A percentile compares a stretch with the other conserved stretches of the same genome.
Evolutionary conservation across 306 rosid genomes (phyloP).

Genomic region (Lablab purpureus): DNA sequence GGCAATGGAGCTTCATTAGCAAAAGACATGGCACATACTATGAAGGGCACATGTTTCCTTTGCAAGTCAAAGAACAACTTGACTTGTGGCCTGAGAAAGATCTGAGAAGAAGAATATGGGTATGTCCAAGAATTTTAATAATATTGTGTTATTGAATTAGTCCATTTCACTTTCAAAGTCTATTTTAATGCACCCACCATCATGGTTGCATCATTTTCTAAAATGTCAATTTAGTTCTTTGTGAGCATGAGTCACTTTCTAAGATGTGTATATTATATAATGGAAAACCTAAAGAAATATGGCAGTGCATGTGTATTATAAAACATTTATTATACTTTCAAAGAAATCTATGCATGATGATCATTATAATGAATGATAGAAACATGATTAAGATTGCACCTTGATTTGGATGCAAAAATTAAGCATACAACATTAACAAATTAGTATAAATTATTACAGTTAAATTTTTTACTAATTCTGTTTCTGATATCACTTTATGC

Average conservation of each 20-base stretch:
- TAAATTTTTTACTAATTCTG: not conserved
- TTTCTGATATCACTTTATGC: not conserved
- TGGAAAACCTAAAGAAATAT: no score
- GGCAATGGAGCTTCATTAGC: slow-evolving; percentile 93
- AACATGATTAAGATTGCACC: not conserved
- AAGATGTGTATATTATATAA: no score
- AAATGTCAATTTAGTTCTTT: not conserved
- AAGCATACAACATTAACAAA: not conserved
- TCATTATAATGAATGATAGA: no score
- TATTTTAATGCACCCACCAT: no score
- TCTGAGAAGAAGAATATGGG: slow-evolving; percentile 82
- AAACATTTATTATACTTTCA: not conserved
- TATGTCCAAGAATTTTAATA: slow-evolving; percentile 39
- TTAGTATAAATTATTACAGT: not conserved
- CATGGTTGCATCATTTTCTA: not conserved
- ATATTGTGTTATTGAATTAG: not conserved
- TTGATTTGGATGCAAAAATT: not conserved
- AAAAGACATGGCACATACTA: slow-evolving; percentile 80
- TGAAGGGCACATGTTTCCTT: slow-evolving; percentile 97
- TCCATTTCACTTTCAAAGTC: not conserved
- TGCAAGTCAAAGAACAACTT: slow-evolving; percentile 85
- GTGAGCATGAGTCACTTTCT: not conserved
- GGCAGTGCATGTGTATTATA: not conserved
- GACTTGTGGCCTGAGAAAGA: slow-evolving; percentile 92
- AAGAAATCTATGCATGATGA: no score